Percentiles rank a stretch among this genome's conserved stretches.
These are phyloP conservation scores for Carex myosuroides DNA, from an alignment of 176 grass and related monocot species.

Conservation along the genomic window DNA sequence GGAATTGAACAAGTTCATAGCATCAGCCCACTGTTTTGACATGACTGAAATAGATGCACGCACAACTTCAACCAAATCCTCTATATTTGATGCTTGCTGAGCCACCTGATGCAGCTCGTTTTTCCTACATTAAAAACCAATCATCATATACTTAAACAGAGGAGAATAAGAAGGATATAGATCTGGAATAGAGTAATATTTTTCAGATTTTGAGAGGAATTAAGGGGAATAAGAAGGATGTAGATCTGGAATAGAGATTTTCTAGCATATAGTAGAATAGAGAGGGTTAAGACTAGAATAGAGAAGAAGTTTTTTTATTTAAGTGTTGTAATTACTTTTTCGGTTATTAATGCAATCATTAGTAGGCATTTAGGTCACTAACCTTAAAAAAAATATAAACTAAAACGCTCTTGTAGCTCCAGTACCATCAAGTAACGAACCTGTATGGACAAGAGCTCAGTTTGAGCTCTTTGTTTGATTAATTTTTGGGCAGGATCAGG, in stretches of 20 bases:
- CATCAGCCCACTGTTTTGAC: slow-evolving; percentile 83
- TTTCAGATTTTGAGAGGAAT: no score
- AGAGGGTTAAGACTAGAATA: no score
- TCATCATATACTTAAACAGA: not conserved
- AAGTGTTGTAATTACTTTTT: no score
- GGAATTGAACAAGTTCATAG: slow-evolving; percentile 75
- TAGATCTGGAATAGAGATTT: no score
- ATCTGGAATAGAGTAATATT: no score
- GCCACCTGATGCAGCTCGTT: slow-evolving; percentile 97
- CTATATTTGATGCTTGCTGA: slow-evolving; percentile 95
- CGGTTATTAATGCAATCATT: no score
- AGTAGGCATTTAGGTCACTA: no score
- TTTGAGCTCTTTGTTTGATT: not conserved
- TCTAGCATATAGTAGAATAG: no score
- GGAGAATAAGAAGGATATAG: no score
- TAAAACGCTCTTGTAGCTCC: not conserved
- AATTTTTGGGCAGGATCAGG: not conserved
- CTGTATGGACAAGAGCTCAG: not conserved
- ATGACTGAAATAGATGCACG: slow-evolving; percentile 76
- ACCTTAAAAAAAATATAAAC: no score
- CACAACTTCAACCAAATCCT: slow-evolving; percentile 83
- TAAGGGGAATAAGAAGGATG: no score
- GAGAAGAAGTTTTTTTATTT: no score
- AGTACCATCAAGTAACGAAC: not conserved
- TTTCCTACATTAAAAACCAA: slow-evolving; percentile 45